phyloP scores from a whole-genome alignment of 2,329 filamentous ascomycete species.

The Colletotrichum godetiae region DNA sequence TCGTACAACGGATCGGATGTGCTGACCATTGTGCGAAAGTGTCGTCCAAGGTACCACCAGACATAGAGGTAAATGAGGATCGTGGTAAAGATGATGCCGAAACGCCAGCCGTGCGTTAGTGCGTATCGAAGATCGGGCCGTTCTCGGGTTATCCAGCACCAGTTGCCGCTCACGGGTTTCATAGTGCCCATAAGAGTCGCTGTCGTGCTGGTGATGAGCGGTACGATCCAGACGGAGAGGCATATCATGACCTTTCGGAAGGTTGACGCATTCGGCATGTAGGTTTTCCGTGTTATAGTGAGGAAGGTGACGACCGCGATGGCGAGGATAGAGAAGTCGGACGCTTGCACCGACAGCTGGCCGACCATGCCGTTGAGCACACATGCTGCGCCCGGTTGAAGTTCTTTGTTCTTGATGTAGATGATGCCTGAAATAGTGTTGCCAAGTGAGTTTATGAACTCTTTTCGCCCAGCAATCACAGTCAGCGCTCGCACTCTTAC shows the following conservation, averaged over 20 bases:
- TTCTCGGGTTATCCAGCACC: constrained; percentile 57
- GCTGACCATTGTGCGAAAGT: constrained; percentile 37
- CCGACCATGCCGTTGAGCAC: constrained; percentile 56
- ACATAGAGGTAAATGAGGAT: constrained; percentile 55
- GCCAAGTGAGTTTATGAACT: constrained; percentile 54
- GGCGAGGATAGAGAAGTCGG: constrained; percentile 55
- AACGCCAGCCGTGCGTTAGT: constrained; percentile 58
- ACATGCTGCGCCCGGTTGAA: constrained; percentile 47
- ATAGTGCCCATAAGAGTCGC: constrained; percentile 44
- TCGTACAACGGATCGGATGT: constrained; percentile 22
- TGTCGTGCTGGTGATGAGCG: constrained; percentile 49
- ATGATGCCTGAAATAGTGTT: constrained; percentile 54
- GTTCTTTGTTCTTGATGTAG: constrained; percentile 42
- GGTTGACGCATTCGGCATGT: constrained; percentile 45
- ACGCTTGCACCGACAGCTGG: constrained; percentile 57
- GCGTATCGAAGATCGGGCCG: constrained; percentile 54
- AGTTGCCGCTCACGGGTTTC: constrained; percentile 53
- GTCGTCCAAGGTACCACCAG: constrained; percentile 47
- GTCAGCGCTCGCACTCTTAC: background rate
- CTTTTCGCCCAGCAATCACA: constrained; percentile 38
- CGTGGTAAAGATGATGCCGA: constrained; percentile 53
- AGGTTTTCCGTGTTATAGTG: constrained; percentile 49
- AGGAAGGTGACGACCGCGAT: constrained; percentile 56
- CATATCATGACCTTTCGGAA: constrained; percentile 47
- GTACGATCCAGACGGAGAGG: constrained; percentile 52